Conservation (phyloP, 2,329 filamentous ascomycete genomes). For the Mariannaea sp. region DNA sequence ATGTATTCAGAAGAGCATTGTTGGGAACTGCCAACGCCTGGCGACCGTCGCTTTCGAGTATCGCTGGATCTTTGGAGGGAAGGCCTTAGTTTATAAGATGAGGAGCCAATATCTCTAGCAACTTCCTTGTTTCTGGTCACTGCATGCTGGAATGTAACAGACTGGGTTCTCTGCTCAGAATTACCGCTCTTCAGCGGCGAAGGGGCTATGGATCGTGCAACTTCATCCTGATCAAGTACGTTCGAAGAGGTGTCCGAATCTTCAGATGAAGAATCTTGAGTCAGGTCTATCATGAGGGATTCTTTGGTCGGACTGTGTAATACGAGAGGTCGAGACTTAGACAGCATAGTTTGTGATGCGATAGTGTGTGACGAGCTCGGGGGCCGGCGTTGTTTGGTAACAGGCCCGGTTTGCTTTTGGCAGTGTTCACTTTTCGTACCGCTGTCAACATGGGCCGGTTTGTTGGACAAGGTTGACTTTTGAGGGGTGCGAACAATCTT, state of each 20-base stretch:
- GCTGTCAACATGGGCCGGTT: neutral
- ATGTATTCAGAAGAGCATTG: neutral
- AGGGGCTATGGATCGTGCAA: neutral
- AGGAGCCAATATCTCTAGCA: neutral
- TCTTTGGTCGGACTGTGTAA: neutral
- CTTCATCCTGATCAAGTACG: neutral
- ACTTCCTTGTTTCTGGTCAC: neutral
- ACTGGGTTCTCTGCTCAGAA: neutral
- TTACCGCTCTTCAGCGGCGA: neutral
- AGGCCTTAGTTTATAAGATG: neutral
- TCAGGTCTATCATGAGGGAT: neutral
- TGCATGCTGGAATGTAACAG: neutral
- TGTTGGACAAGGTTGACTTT: neutral
- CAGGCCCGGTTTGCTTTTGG: neutral
- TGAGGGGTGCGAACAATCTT: conserved; percentile 10
- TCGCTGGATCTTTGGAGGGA: neutral
- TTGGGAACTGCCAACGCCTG: neutral
- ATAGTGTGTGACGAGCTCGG: neutral
- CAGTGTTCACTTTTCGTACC: conserved; percentile 12
- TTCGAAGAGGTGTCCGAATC: neutral
- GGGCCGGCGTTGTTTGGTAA: neutral
- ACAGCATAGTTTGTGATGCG: neutral
- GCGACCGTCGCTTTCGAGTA: neutral
- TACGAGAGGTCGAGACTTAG: neutral
- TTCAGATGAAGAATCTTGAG: neutral